phyloP scores from a whole-genome alignment of 306 rosid species.

The Quercus engelmannii region DNA sequence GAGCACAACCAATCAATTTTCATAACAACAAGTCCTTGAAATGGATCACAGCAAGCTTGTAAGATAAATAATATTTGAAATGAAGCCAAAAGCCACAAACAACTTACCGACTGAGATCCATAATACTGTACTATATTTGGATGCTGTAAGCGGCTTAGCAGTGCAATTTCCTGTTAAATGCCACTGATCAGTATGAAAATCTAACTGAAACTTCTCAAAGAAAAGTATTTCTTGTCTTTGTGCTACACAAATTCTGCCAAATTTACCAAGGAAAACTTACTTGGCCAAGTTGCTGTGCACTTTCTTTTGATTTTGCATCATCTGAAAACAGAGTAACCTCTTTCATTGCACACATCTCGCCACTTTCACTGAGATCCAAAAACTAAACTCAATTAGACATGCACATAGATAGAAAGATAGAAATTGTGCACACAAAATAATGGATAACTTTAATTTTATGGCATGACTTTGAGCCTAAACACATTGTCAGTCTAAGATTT shows the following conservation, averaged over 20 bases:
- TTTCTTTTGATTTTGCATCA: constrained; percentile 94
- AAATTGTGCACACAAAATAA: not conserved
- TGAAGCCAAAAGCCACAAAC: constrained; percentile 1
- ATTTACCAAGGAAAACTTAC: constrained; percentile 42
- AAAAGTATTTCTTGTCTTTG: not conserved
- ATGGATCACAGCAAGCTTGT: not conserved
- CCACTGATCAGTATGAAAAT: constrained; percentile 6
- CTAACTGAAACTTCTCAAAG: constrained; percentile 11
- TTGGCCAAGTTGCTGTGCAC: constrained; percentile 84
- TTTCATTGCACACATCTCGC: constrained; percentile 99
- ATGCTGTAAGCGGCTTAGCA: constrained; percentile 89
- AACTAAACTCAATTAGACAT: constrained; percentile 29
- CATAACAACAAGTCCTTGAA: not conserved
- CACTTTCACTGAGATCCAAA: constrained; percentile 66
- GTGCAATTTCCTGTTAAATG: constrained; percentile 45
- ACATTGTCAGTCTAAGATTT: not conserved
- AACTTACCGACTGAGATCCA: constrained; percentile 88
- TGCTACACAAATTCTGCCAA: constrained; percentile 1
- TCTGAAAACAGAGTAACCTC: constrained; percentile 96
- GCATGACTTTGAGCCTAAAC: not conserved
- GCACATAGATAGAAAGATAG: constrained; percentile 2
- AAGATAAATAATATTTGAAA: not conserved
- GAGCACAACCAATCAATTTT: not conserved
- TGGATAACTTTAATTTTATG: not conserved
- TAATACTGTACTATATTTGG: constrained; percentile 95